Evolutionary conservation across 352 stramenopile genomes (phyloP).

Genomic region (Phytophthora multivora): DNA sequence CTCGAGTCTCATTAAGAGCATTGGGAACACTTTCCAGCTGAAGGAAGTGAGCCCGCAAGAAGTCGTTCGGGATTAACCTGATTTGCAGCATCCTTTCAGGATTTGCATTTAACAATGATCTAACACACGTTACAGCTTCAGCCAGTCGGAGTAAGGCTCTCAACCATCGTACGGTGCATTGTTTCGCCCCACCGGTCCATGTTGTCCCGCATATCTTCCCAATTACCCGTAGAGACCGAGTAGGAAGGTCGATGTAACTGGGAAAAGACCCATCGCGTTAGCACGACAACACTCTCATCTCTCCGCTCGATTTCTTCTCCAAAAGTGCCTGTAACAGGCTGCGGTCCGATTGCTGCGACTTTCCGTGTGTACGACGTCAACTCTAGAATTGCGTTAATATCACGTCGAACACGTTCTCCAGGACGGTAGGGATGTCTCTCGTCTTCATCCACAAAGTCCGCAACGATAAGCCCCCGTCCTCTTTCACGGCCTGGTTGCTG

Average conservation of each 20-base stretch:
- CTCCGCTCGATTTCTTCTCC: not conserved
- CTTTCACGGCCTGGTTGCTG: constrained; percentile 7
- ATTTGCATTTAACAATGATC: not conserved
- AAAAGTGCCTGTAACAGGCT: constrained; percentile 9
- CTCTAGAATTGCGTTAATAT: constrained; percentile 41
- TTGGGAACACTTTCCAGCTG: too few relatives aligned
- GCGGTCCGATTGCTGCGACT: constrained; percentile 14
- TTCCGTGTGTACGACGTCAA: constrained; percentile 33
- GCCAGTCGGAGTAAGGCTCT: constrained; percentile 23
- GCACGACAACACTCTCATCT: constrained; percentile 37
- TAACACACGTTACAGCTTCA: constrained; percentile 1
- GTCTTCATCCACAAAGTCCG: constrained; percentile 45
- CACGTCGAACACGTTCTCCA: constrained; percentile 26
- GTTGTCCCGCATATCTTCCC: constrained; percentile 41
- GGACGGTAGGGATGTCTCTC: constrained; percentile 42
- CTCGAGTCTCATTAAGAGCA: too few relatives aligned
- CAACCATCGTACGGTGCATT: constrained; percentile 35
- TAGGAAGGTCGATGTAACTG: constrained; percentile 34
- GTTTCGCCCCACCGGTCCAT: constrained; percentile 45
- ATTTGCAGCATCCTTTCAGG: too few relatives aligned
- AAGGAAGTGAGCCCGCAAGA: too few relatives aligned
- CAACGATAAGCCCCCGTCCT: constrained; percentile 35
- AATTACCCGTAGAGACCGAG: constrained; percentile 21
- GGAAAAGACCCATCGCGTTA: constrained; percentile 40
- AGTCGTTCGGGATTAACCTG: too few relatives aligned